phyloP scores from a whole-genome alignment of 2,329 filamentous ascomycete species.

The Penicillium palitans region DNA sequence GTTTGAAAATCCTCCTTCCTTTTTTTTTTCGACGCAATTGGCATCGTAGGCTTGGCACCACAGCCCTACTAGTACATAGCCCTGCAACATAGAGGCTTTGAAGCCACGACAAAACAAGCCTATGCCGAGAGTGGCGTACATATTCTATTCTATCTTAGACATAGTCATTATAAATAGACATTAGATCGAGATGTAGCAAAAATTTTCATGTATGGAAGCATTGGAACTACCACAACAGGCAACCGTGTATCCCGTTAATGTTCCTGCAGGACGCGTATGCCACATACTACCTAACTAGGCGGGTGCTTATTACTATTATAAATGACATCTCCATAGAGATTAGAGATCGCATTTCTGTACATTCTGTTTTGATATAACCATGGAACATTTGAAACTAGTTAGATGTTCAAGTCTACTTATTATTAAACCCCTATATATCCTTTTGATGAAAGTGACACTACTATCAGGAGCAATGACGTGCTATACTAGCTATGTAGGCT shows the following conservation, averaged over 20 bases:
- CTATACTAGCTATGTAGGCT: neutral
- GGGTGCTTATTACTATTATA: neutral
- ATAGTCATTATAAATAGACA: neutral
- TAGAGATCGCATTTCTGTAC: neutral
- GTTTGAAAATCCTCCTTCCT: neutral
- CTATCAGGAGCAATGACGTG: slow-evolving; percentile 6
- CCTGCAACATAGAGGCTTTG: neutral
- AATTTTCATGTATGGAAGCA: neutral
- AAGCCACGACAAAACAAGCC: neutral
- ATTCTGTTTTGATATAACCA: neutral
- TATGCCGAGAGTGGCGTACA: neutral
- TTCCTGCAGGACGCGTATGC: slow-evolving; percentile 25
- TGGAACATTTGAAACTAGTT: neutral
- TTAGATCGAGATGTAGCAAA: neutral
- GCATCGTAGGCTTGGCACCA: slow-evolving; percentile 14
- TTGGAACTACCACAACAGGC: slow-evolving; percentile 8
- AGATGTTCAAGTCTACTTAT: neutral
- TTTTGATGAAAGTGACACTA: neutral
- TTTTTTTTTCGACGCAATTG: slow-evolving; percentile 18
- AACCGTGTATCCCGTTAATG: slow-evolving; percentile 11
- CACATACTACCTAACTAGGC: neutral
- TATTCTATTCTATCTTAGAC: neutral
- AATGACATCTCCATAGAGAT: neutral
- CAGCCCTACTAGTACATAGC: neutral
- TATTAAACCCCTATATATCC: no score